phyloP scores from a whole-genome alignment of 371 early-diverging fungal species.

The Haplosporangium sp. region DNA sequence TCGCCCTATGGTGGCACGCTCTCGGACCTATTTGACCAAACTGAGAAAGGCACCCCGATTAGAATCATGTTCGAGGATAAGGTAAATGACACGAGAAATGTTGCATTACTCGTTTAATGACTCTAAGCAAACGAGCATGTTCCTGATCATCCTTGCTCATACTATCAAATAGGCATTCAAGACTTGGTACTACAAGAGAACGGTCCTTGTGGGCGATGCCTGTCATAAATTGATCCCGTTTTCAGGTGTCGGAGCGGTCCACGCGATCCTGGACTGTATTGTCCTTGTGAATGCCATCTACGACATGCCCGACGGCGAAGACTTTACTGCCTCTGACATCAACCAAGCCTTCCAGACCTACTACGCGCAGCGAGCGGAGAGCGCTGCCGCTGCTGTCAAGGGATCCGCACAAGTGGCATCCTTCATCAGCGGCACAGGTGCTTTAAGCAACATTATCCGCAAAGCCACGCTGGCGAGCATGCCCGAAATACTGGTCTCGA shows the following conservation, averaged over 20 bases:
- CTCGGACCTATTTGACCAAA: conserved; percentile 33
- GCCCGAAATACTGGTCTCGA: conserved; percentile 12
- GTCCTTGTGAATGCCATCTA: conserved; percentile 32
- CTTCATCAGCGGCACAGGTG: conserved; percentile 2
- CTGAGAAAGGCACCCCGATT: conserved; percentile 21
- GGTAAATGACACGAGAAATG: background rate
- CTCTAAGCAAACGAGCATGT: background rate
- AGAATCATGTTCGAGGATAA: conserved; percentile 44
- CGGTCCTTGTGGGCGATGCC: conserved; percentile 47
- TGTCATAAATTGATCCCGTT: conserved; percentile 40
- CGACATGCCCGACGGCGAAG: conserved; percentile 37
- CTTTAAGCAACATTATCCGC: conserved; percentile 8
- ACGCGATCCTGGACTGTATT: conserved; percentile 42
- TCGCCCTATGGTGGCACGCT: conserved; percentile 28
- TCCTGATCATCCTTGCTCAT: background rate
- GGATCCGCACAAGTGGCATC: conserved; percentile 15
- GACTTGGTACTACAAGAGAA: conserved; percentile 41
- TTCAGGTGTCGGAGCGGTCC: conserved; percentile 28
- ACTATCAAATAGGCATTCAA: conserved; percentile 16
- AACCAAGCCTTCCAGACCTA: conserved; percentile 30
- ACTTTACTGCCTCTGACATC: conserved; percentile 20
- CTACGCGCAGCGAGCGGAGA: conserved; percentile 20
- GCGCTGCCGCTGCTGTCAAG: conserved; percentile 30
- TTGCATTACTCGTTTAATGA: no score
- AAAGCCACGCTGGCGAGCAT: conserved; percentile 23